These are phyloP conservation scores for Aphanomyces cochlioides DNA, from an alignment of 352 stramenopile genomes.

Conservation along the genomic window DNA sequence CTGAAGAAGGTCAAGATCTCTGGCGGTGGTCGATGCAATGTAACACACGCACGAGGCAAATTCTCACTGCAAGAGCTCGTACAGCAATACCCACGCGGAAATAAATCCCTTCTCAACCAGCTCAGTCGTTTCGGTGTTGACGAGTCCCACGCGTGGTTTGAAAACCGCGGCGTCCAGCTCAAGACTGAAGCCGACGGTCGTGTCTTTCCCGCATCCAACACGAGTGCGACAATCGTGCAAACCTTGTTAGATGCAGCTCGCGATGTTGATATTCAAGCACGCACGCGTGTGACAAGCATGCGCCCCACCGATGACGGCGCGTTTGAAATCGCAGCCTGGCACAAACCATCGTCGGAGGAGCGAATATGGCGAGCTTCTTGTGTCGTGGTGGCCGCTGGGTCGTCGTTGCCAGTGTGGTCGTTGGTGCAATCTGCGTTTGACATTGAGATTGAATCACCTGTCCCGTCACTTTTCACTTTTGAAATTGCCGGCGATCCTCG, in stretches of 20 bases:
- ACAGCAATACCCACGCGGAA: slow-evolving; percentile 64
- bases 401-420: slow-evolving; percentile 41
- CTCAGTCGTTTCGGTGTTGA: slow-evolving; percentile 55
- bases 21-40: slow-evolving; percentile 45
- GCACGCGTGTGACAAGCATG: slow-evolving; percentile 40
- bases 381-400: slow-evolving; percentile 68
- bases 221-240: slow-evolving; percentile 72
- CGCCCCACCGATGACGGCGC: slow-evolving; percentile 23
- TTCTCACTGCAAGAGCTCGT: slow-evolving; percentile 44
- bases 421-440: slow-evolving; percentile 58
- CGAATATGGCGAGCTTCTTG: neutral
- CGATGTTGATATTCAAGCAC: slow-evolving; percentile 41
- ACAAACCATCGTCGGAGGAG: slow-evolving; percentile 30
- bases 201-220: slow-evolving; percentile 81
- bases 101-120: slow-evolving; percentile 58
- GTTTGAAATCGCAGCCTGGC: slow-evolving; percentile 32
- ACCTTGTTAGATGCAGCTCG: slow-evolving; percentile 43
- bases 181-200: slow-evolving; percentile 82
- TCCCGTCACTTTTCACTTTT: slow-evolving; percentile 78
- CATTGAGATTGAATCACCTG: slow-evolving; percentile 50
- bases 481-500: slow-evolving; percentile 46
- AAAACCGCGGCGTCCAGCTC: slow-evolving; percentile 43
- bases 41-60: slow-evolving; percentile 39
- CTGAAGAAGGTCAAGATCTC: slow-evolving; percentile 47
- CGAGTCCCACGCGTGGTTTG: slow-evolving; percentile 52